These are phyloP conservation scores for Dothideomycetes sp. DNA, from an alignment of 2,329 filamentous ascomycete species.

Conservation along the genomic window DNA sequence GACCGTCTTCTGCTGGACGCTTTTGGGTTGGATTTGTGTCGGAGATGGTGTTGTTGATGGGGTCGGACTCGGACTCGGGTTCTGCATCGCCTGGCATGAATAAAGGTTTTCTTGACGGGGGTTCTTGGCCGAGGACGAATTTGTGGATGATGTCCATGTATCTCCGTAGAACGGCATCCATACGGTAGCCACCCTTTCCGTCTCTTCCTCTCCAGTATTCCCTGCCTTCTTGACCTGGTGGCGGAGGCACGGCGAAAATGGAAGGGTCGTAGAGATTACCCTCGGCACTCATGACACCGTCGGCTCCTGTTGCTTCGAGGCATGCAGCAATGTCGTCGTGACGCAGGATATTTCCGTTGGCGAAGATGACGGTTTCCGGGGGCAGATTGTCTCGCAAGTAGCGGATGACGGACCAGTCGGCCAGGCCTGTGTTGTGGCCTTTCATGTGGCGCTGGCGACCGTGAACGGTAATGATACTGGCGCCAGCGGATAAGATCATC, in stretches of 20 bases:
- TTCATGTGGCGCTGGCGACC: conserved; percentile 85
- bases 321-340: conserved; percentile 69
- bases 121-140: conserved; percentile 58
- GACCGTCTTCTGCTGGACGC: conserved; percentile 36
- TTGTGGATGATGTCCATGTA: conserved; percentile 86
- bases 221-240: conserved; percentile 54
- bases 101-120: conserved; percentile 60
- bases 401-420: conserved; percentile 80
- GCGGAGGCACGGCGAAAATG: conserved; percentile 66
- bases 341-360: conserved; percentile 88
- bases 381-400: conserved; percentile 78
- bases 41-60: conserved; percentile 5
- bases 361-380: conserved; percentile 83
- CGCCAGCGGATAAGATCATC: conserved; percentile 77
- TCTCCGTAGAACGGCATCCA: conserved; percentile 77
- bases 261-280: conserved; percentile 87
- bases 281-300: conserved; percentile 93
- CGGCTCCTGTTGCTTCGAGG: conserved; percentile 73
- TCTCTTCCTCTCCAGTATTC: conserved; percentile 81
- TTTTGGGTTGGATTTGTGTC: conserved; percentile 13
- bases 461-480: conserved; percentile 89
- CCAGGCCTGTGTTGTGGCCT: conserved; percentile 85
- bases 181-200: conserved; percentile 73
- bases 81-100: conserved; percentile 50
- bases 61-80: conserved; percentile 27